Evolutionary conservation across 2,329 filamentous ascomycete species (phyloP), one percentile per base, ranked within the genome.

Genomic region (Fonsecaea monophora): DNA sequence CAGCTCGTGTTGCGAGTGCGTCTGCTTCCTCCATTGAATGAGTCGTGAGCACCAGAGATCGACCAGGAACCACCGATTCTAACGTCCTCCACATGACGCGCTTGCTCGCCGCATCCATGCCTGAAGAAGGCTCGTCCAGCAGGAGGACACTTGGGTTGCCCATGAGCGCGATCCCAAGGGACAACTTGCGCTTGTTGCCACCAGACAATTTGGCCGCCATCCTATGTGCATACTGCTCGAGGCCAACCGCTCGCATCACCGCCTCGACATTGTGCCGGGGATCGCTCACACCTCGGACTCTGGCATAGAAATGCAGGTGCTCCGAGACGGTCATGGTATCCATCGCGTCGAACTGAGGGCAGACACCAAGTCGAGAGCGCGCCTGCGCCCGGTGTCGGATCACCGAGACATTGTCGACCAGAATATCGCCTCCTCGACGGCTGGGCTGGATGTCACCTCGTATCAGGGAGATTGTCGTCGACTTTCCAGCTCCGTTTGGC

Each of bases 11-110:
- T 0, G 94, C 94, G 2, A 98, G 83, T 0, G 93, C 93, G 74
- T 96, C 92, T 0, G 94, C 94, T 79, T 97, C 94, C 77, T 97
- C 94, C 93, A 97, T 97, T 57, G 88, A 92, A 77, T 98, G 94
- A 0, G 94, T 97, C 0, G 94, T 97, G 18, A 98, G 85, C 1
- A 98, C 83, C 15, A 97, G 87, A 0, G 90, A 91, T n/a, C 94
- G 86, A 0, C 92, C 92, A 0, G 88, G 86, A 0, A 90, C 89
- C 3, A 94, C 89, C 1, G 88, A 85, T 3, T 87, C 86, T 0
- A 97, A 83, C 0, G 93, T 96, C 64, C 87, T 87, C 94, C 94
- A 97, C 91, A 98, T 96, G 71, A 96, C 86, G 50, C 94, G 87
- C 78, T 97, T 97, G 0, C 92, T 90, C 0, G 92, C 92, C 0